Percentiles rank a stretch among this genome's conserved stretches.
Conservation (phyloP, 768 basidiomycete genomes). For the Suillus clintonianus region DNA sequence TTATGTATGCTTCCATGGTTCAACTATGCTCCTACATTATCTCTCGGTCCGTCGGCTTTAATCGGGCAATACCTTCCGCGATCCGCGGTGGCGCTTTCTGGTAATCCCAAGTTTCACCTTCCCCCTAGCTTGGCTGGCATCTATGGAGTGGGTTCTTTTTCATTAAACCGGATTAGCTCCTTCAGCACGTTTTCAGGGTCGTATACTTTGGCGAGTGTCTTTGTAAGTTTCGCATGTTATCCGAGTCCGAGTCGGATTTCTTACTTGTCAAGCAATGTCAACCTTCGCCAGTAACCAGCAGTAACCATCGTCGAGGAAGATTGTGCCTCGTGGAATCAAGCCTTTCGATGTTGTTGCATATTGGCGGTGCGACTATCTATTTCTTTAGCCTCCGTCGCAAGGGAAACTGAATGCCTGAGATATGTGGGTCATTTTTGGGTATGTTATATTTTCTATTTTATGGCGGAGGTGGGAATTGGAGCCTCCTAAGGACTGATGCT, state of each 20-base stretch:
- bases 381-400: neutral
- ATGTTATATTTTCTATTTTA: neutral
- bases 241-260: neutral
- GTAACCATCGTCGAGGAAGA: neutral
- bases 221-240: neutral
- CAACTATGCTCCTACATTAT: neutral
- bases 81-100: neutral
- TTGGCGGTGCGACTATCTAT: neutral
- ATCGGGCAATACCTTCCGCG: neutral
- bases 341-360: neutral
- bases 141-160: neutral
- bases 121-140: neutral
- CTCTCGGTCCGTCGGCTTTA: neutral
- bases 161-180: neutral
- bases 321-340: neutral
- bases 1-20: neutral
- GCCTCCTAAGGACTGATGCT: neutral
- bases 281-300: neutral
- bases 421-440: neutral
- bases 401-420: neutral
- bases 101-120: neutral
- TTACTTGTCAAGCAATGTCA: neutral
- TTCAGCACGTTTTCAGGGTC: constrained; percentile 3
- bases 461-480: neutral
- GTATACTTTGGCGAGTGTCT: neutral